Base-by-base conservation (phyloP, 164 flowering plant species). In the Dillenia turbinata region DNA sequence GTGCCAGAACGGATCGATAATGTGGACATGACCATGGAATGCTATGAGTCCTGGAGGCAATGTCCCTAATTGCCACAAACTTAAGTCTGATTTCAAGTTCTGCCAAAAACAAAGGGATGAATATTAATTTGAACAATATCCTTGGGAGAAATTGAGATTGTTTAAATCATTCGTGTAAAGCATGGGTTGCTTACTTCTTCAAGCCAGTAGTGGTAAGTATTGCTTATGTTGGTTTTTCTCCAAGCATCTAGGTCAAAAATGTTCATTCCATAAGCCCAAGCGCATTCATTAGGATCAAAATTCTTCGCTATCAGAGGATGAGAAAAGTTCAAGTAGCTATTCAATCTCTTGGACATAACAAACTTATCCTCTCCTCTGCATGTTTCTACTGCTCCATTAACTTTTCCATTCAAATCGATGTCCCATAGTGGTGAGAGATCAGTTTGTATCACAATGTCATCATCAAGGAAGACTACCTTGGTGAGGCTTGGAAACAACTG, bases 261-360 rank as follows among this genome's bases (percentile, higher is more conserved):
- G 68, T 94, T 95, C 97, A 95, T 92, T 40, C 97, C 99, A 65
- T 95, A 95, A 17, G 99, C 99, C 99, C 99, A 95, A 3, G 97
- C 99, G 69, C 99, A 95, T 74, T 89, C 88, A 40, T 83, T 63
- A 1, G 97, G 92, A 67, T 91, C 69, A 11, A 95, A 95, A 54
- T 71, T 85, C 22, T 77, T 58, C 4, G 81, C 59, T 65, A 95
- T 85, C 66, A 92, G 40, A 4, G 96, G 97, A 67, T 95, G 96
- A 8, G 97, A 89, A 66, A 95, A 95, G 82, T 95, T 95, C 71
- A 95, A 66, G 58, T 95, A 95, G 84, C 83, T 95, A 76, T 82
- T 89, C 40, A 89, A 62, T 55, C 77, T 57, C 86, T 92, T 92
- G 0, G 99, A 86, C 99, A 95, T 95, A 14, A 95, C 97, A 63